These are phyloP conservation scores for Dactylellina sp. DNA, from an alignment of 2,329 filamentous ascomycete species.

Conservation along the genomic window DNA sequence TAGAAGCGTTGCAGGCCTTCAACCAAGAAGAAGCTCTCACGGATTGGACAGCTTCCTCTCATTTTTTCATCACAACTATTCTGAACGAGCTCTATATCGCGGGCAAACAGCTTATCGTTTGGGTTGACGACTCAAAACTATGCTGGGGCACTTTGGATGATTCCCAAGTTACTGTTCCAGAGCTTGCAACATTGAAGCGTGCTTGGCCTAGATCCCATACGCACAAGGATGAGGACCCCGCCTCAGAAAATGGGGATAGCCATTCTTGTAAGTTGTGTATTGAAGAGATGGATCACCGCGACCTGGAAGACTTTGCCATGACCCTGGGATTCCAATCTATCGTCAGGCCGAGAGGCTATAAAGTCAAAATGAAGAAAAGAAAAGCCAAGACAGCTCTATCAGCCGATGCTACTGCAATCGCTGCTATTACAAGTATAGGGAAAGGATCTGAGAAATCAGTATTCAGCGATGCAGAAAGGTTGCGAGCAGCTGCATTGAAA, in stretches of 20 bases:
- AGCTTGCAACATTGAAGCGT: conserved; percentile 22
- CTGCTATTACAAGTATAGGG: not conserved
- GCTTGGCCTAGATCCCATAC: conserved; percentile 18
- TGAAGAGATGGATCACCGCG: conserved; percentile 23
- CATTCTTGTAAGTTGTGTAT: conserved; percentile 13
- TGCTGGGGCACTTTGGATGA: conserved; percentile 33
- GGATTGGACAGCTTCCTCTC: conserved; percentile 17
- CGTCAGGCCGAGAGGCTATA: conserved; percentile 15
- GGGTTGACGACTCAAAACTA: conserved; percentile 30
- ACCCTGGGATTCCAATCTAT: conserved; percentile 27
- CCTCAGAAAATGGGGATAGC: not conserved
- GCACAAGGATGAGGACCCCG: not conserved
- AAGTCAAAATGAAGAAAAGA: conserved; percentile 27
- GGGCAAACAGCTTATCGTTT: conserved; percentile 17
- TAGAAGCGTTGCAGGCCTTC: not conserved
- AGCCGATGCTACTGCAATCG: not conserved
- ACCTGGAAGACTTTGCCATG: conserved; percentile 33
- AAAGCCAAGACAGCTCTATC: conserved; percentile 5
- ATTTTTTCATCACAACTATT: conserved; percentile 12
- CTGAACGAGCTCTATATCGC: conserved; percentile 14
- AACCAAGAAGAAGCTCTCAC: not conserved
- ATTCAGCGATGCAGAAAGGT: not conserved
- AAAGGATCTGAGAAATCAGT: not conserved
- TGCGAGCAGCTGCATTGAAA: not conserved
- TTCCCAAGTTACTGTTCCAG: not conserved